These are phyloP conservation scores for Carex kokanica DNA, from an alignment of 176 grass and related monocot genomes.

Conservation along the genomic window DNA sequence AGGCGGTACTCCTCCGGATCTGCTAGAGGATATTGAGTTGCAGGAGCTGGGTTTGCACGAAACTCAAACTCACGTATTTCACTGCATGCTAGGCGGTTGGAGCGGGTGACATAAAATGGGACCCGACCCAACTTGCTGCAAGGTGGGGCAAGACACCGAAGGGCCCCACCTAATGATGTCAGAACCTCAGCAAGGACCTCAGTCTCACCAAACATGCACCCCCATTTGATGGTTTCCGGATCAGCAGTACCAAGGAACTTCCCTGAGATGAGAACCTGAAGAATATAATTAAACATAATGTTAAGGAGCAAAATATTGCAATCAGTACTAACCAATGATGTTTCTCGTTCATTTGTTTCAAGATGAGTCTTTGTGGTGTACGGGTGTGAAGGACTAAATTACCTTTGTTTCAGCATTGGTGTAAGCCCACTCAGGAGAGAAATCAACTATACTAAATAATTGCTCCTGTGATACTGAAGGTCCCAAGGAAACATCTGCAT, in stretches of 20 bases:
- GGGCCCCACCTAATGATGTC: slow-evolving; percentile 43
- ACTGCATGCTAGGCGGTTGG: slow-evolving; percentile 80
- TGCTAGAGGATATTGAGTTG: slow-evolving; percentile 6
- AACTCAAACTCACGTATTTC: slow-evolving; percentile 86
- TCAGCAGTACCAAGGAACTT: slow-evolving; percentile 63
- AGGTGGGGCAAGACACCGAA: slow-evolving; percentile 59
- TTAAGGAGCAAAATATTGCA: not conserved
- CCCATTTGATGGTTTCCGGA: slow-evolving; percentile 60
- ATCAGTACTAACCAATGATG: not conserved
- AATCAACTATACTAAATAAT: slow-evolving; percentile 74
- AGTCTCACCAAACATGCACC: slow-evolving; percentile 89
- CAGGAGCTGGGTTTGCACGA: slow-evolving; percentile 17
- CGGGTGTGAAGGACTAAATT: not conserved
- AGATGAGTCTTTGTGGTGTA: not conserved
- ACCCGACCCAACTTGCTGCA: slow-evolving; percentile 51
- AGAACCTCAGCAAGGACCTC: slow-evolving; percentile 85
- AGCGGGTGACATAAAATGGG: slow-evolving; percentile 78
- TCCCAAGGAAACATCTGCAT: slow-evolving; percentile 49
- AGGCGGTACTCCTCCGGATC: slow-evolving; percentile 34
- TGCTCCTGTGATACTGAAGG: slow-evolving; percentile 81
- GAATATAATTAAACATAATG: slow-evolving; percentile 21
- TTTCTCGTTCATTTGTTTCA: not conserved
- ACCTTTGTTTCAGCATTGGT: slow-evolving; percentile 66
- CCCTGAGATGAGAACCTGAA: slow-evolving; percentile 67
- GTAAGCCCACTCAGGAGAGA: slow-evolving; percentile 59